A percentile compares a stretch with the other conserved stretches of the same genome.
Conservation (phyloP, 2,329 filamentous ascomycete genomes). For the Ascochyta rabiei region DNA sequence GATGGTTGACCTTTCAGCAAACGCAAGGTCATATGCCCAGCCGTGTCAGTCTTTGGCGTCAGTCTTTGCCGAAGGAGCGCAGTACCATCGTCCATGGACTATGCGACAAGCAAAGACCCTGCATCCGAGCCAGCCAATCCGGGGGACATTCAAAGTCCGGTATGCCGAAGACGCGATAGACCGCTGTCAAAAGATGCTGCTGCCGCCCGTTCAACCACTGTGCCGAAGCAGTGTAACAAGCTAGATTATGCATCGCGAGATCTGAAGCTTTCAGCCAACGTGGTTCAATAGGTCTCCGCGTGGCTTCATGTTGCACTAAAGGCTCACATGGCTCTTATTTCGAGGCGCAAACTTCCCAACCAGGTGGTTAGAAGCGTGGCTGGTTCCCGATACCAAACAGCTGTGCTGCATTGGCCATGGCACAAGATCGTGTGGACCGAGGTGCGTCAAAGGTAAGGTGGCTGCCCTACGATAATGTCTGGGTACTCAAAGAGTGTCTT, state of each 20-base stretch:
- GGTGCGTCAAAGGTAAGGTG: slow-evolving; percentile 23
- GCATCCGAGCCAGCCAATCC: slow-evolving; percentile 4
- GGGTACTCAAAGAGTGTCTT: slow-evolving; percentile 5
- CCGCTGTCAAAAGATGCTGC: slow-evolving; percentile 25
- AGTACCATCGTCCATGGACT: not conserved
- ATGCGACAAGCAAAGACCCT: slow-evolving; percentile 8
- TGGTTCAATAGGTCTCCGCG: slow-evolving; percentile 26
- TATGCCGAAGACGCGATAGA: slow-evolving; percentile 10
- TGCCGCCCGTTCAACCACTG: slow-evolving; percentile 21
- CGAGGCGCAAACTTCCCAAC: slow-evolving; percentile 14
- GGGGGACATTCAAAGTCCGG: not conserved
- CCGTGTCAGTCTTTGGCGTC: not conserved
- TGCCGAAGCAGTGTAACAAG: slow-evolving; percentile 28
- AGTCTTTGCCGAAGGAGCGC: slow-evolving; percentile 2
- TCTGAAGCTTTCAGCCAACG: slow-evolving; percentile 32
- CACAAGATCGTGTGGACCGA: slow-evolving; percentile 28
- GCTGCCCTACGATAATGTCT: slow-evolving; percentile 27
- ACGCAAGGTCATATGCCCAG: not conserved
- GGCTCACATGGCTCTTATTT: slow-evolving; percentile 30
- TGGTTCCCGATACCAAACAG: slow-evolving; percentile 7
- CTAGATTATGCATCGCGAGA: slow-evolving; percentile 48
- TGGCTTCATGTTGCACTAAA: slow-evolving; percentile 24
- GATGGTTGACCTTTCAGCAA: not conserved
- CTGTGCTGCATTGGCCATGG: slow-evolving; percentile 9
- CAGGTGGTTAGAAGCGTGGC: slow-evolving; percentile 11